Evolutionary conservation across 306 rosid genomes (phyloP).

Genomic region (Dryas octopetala): DNA sequence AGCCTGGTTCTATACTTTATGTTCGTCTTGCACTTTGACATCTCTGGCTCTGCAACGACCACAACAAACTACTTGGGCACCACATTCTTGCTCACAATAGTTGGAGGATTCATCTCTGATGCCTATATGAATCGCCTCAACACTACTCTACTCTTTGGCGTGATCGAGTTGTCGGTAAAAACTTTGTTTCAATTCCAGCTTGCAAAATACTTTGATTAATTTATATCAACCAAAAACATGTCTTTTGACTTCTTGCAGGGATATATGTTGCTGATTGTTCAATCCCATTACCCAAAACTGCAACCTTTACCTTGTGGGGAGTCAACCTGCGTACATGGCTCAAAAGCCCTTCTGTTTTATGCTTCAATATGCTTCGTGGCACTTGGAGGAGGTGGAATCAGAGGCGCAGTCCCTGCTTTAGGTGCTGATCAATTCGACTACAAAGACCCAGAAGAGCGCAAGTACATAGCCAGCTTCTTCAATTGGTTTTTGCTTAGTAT

Average conservation of each 20-base stretch:
- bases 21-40: constrained; percentile 38
- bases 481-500: constrained; percentile 55
- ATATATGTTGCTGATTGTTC: constrained; percentile 44
- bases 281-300: constrained; percentile 38
- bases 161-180: constrained; percentile 48
- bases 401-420: constrained; percentile 56
- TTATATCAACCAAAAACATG: not conserved
- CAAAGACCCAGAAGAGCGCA: constrained; percentile 37
- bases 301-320: constrained; percentile 48
- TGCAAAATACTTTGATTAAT: not conserved
- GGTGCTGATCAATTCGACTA: constrained; percentile 61
- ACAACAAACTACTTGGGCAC: constrained; percentile 57
- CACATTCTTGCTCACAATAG: constrained; percentile 41
- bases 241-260: constrained; percentile 41
- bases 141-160: constrained; percentile 52
- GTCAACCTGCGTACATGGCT: constrained; percentile 44
- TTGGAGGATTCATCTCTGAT: constrained; percentile 68
- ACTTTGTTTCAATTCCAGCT: not conserved
- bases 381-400: constrained; percentile 60
- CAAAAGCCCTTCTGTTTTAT: constrained; percentile 42
- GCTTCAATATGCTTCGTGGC: constrained; percentile 46
- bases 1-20: constrained; percentile 53
- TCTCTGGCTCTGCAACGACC: constrained; percentile 44
- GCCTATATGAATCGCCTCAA: constrained; percentile 52
- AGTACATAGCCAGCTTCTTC: constrained; percentile 47